Evolutionary conservation across 768 basidiomycete genomes (phyloP), one percentile per base, ranked within the genome.

Genomic region (Amyloporia xantha): DNA sequence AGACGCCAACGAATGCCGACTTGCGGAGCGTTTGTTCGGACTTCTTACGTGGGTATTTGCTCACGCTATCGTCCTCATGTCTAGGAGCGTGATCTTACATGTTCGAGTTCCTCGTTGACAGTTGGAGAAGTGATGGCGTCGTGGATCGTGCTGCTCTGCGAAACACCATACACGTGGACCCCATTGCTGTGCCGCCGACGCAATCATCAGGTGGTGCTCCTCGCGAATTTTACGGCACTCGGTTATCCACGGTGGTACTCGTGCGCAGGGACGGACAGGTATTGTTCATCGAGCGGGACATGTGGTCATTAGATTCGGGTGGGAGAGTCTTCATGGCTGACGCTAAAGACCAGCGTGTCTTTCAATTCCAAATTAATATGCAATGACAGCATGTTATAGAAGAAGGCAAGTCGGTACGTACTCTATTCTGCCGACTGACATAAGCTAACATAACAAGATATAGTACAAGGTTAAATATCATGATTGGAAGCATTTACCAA

Each of bases 221-320:
- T 40, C 17, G 59, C 49, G 47, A 26, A 21, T 62, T 60, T 51
- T 88, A 86, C 58, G 88, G 76, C 38, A 91, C 89, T 27, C 82
- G 88, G 13, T 63, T 86, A 45, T 77, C 88, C 37, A 89, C 84
- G 2, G 77, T 87, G 35, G 60, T 91, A 43, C 74, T 91, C 48
- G 68, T 91, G 17, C 71, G 71, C 49, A 76, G 73, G 52, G 71
- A 72, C 44, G 82, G 86, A 23, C 64, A 73, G 38, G 86, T 76
- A 7, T 49, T 78, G 15, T 90, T 88, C 57, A 68, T 84, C 39
- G 89, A 91, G 63, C 68, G 84, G 40, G 87, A 91, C 59, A 69
- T 79, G 23, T 90, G 83, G 83, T 62, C 59, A 45, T 57, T 78
- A 46, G 65, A 54, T 36, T 42, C 55, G 4, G 66, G 74, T 24